Evolutionary conservation across 2,329 filamentous ascomycete species (phyloP), one percentile per base, ranked within the genome.

Genomic region (Aaosphaeria arxii): DNA sequence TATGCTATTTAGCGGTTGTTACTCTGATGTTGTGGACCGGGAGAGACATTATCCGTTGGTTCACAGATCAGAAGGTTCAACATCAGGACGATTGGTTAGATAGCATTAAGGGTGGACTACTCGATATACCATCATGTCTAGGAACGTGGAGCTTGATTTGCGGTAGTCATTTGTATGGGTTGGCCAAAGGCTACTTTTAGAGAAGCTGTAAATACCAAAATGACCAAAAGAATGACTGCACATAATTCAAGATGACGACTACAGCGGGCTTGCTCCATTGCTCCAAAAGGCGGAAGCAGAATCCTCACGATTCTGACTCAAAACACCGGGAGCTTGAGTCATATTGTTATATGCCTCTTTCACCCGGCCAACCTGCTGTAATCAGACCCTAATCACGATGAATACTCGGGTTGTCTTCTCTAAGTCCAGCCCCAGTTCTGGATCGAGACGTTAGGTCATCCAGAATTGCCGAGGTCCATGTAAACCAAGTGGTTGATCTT

Each of bases 1-100:
- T 84, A 79, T 62, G 57, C 41, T 50, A 51, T 57, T 4, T 51
- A 57, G 46, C 66, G 63, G 53, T 54, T 48, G 36, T 43, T 52
- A 32, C 46, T 62, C 1, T 69, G 58, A 43, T 45, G 44, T n/a
- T 35, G 7, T 56, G 52, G 53, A 32, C 35, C 36, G 11, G 11
- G 17, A 24, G 17, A 24, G 17, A 24, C 17, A 24, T 24, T 24
- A 24, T 24, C 17, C 33, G 33, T 36, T 36, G 33, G 33, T 9
- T 9, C 33, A n/a, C 7, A 36, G 33, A 36, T n/a, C 5, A 33
- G 38, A 35, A 9, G n/a, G 13, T 40, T 9, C 24, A 40, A 11
- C 7, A 28, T 11, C 11, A n/a, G 39, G 39, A 28, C 11, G 39
- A 11, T 30, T 30, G 41, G 11, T 7, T 32, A 32, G 41, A 29